Evolutionary conservation across 2,329 filamentous ascomycete species (phyloP).

Genomic region (Diaporthe humulicola): DNA sequence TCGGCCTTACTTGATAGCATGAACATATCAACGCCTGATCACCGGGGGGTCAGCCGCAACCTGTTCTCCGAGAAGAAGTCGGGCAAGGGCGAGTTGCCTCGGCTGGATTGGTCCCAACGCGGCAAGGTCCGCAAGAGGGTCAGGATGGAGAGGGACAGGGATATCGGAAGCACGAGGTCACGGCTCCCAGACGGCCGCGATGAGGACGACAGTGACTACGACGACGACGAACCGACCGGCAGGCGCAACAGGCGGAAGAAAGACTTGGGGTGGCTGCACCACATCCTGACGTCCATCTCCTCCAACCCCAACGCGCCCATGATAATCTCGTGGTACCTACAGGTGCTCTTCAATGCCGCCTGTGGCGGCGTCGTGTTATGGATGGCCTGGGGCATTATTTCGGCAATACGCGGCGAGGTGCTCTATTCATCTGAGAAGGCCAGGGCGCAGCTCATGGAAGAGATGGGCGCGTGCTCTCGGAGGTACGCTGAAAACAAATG

Average conservation of each 20-base stretch:
- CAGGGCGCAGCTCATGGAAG: conserved; percentile 76
- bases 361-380: conserved; percentile 71
- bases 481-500: conserved; percentile 85
- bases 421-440: conserved; percentile 77
- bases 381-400: conserved; percentile 77
- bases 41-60: conserved; percentile 48
- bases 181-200: conserved; percentile 61
- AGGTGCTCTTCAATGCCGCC: conserved; percentile 73
- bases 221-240: conserved; percentile 47
- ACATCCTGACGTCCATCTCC: conserved; percentile 65
- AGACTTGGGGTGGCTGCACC: conserved; percentile 54
- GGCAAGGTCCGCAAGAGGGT: conserved; percentile 68
- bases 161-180: conserved; percentile 64
- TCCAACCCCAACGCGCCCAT: conserved; percentile 71
- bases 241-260: conserved; percentile 45
- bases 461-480: conserved; percentile 80
- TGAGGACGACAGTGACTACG: conserved; percentile 61
- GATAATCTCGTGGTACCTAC: conserved; percentile 71
- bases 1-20: conserved; percentile 45
- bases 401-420: conserved; percentile 81
- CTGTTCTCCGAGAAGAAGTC: conserved; percentile 53
- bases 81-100: conserved; percentile 75
- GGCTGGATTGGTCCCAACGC: conserved; percentile 56
- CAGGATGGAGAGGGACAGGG: conserved; percentile 63
- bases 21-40: conserved; percentile 46